phyloP scores from a whole-genome alignment of 2,329 filamentous ascomycete genomes.

The Cladosporium sp. region DNA sequence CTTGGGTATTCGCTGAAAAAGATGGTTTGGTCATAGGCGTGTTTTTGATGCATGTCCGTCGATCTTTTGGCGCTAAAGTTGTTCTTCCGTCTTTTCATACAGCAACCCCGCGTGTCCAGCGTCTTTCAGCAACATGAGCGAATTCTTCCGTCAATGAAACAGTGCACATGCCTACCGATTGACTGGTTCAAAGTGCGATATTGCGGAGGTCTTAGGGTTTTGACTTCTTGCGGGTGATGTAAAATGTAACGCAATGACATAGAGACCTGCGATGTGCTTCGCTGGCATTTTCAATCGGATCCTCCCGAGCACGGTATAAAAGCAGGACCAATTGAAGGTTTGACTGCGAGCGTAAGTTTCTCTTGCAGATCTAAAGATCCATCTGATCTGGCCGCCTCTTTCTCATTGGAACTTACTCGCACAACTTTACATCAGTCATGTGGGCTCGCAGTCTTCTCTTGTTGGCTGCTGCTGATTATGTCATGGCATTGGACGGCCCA shows the following conservation, averaged over 20 bases:
- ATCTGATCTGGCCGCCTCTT: neutral
- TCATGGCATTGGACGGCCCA: neutral
- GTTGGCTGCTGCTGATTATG: neutral
- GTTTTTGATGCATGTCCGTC: neutral
- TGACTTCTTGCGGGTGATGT: neutral
- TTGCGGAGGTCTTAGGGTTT: neutral
- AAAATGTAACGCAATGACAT: neutral
- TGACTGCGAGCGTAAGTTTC: neutral
- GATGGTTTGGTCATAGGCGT: slow-evolving; percentile 73
- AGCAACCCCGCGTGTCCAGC: slow-evolving; percentile 12
- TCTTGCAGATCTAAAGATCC: neutral
- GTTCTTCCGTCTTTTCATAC: neutral
- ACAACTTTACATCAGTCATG: neutral
- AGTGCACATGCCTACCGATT: neutral
- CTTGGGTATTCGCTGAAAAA: slow-evolving; percentile 90
- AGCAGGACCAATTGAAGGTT: neutral
- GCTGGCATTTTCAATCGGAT: neutral
- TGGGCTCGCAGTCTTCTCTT: neutral
- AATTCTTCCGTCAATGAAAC: slow-evolving; percentile 13
- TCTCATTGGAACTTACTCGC: neutral
- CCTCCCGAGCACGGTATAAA: neutral
- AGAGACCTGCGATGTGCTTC: neutral
- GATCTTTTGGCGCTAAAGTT: neutral
- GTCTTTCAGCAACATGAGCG: neutral
- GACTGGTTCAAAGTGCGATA: neutral